Conservation (phyloP, 2,329 filamentous ascomycete species). For the Botryotinia convoluta region DNA sequence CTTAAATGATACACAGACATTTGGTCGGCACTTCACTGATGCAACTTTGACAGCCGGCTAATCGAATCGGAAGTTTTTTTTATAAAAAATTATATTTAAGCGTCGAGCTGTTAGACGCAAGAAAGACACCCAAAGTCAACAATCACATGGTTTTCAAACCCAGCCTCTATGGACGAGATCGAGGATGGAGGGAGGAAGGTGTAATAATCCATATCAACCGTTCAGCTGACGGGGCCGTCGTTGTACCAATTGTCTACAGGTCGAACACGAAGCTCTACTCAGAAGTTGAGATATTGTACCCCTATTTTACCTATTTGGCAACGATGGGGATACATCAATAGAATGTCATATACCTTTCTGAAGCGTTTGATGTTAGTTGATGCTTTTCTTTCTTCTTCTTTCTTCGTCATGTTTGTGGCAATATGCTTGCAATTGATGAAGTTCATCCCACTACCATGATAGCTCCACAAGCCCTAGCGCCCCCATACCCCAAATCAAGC, state of each 20-base stretch:
- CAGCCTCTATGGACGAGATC: neutral
- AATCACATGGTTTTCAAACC: neutral
- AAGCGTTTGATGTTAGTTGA: neutral
- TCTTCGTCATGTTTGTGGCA: neutral
- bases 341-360: neutral
- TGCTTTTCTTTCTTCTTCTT: neutral
- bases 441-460: neutral
- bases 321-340: neutral
- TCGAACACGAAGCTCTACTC: neutral
- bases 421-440: neutral
- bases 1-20: neutral
- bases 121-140: neutral
- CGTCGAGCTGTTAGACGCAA: neutral
- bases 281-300: neutral
- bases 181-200: neutral
- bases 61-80: neutral
- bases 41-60: neutral
- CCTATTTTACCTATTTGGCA: slow-evolving; percentile 5
- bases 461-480: slow-evolving; percentile 15
- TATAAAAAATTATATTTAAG: neutral
- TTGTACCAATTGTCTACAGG: neutral
- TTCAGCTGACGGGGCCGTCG: neutral
- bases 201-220: neutral
- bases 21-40: neutral
- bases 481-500: slow-evolving; percentile 12